Base-by-base conservation (phyloP, 345 rosid genomes). In the Angophora floribunda region DNA sequence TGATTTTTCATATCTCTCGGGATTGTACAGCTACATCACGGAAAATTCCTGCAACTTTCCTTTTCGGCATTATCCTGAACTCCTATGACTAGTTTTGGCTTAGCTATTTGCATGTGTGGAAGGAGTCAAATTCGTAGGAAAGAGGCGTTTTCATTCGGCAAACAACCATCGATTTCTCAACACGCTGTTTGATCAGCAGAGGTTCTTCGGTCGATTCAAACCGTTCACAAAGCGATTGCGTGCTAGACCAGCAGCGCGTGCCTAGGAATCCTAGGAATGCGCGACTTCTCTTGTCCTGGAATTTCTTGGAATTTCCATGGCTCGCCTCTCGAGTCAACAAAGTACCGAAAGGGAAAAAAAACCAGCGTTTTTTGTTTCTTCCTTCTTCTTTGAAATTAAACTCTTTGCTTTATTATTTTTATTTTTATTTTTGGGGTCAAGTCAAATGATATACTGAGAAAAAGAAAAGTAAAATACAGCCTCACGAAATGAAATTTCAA, bases 1-100 rank as follows among this genome's bases (percentile, higher is more conserved):
- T 9, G 0, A 55, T 55, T 55, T 1, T 55, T 0, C 2, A 0
- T 55, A 55, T 55, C 28, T 55, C 6, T 55, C 61, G 3, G 0
- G 41, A 36, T 36, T 55, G 22, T 22, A 4, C 61, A 55, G 21
- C 12, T 7, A 55, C 21, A 55, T 1, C 22, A 55, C 22, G 22
- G 61, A 55, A 22, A 55, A 55, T 55, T 55, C 61, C 61, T 36
- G 22, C 61, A 55, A 9, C 61, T 55, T 55, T 55, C 61, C 21
- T 55, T 6, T 55, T 12, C 12, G 8, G 6, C 22, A 55, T 1
- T 55, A 55, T 55, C 22, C 61, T 55, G 8, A 22, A 22, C 61
- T 55, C 61, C 9, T 8, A 4, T 12, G 1, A 9, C 28, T 59
- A 1, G 67, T 61, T 28, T 13, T 28, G 0, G 67, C 67, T 61